Percentiles rank a stretch among this genome's conserved stretches.
Evolutionary conservation across 2,329 filamentous ascomycete species (phyloP).

Genomic region (Fusarium staphyleae): DNA sequence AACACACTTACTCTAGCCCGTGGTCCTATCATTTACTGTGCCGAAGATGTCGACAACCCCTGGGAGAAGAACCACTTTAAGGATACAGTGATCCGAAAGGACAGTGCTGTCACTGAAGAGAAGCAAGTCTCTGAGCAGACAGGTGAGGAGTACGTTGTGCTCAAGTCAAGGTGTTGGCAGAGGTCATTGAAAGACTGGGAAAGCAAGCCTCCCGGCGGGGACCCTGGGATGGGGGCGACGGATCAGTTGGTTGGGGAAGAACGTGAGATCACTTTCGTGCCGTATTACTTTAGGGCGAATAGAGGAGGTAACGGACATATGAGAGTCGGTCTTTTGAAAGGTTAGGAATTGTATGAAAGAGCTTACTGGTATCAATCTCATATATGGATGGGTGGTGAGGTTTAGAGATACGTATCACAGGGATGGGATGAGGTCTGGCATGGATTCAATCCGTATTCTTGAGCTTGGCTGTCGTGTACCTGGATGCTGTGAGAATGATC

Average conservation of each 20-base stretch:
- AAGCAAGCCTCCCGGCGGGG: not conserved
- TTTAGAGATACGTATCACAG: no score
- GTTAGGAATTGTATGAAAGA: no score
- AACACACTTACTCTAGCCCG: conserved; percentile 60
- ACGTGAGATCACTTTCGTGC: conserved; percentile 4
- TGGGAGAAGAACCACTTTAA: conserved; percentile 31
- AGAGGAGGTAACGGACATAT: conserved; percentile 24
- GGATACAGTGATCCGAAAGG: conserved; percentile 1
- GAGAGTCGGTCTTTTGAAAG: conserved; percentile 15
- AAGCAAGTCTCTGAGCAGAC: not conserved
- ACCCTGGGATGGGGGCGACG: not conserved
- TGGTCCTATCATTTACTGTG: conserved; percentile 67
- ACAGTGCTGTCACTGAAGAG: conserved; percentile 8
- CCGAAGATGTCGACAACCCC: conserved; percentile 55
- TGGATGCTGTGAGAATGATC: no score
- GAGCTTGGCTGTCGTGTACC: no score
- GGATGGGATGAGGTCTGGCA: no score
- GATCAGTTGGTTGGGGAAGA: not conserved
- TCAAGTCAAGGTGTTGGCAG: conserved; percentile 21
- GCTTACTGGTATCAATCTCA: no score
- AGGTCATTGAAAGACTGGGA: not conserved
- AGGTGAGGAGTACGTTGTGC: conserved; percentile 14
- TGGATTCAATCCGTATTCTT: no score
- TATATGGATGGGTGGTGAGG: no score
- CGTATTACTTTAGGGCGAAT: conserved; percentile 25